Base-by-base conservation (phyloP, 306 rosid genomes). In the Casuarina glauca region DNA sequence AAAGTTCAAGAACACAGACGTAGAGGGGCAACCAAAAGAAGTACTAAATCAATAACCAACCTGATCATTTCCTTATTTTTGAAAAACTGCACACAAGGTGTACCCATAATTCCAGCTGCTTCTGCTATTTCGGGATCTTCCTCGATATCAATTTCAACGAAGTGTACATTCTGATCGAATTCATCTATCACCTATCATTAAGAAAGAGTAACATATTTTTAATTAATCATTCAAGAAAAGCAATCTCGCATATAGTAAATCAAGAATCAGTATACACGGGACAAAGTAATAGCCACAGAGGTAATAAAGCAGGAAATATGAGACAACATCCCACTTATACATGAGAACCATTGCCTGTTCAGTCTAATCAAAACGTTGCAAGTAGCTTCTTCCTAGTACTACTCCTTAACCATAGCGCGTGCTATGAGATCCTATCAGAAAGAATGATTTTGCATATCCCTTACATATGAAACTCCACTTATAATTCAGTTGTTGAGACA, bases 101-200 rank as follows among this genome's bases (percentile, higher is more conserved):
- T 92, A 69, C 98, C 97, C 98, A 92, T 94, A 84, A 94, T 92
- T 69, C 92, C 97, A 46, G 96, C 98, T 79, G 98, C 98, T 86
- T 88, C 98, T 35, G 98, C 97, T 80, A 94, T 72, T 83, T 94
- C 98, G 49, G 82, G 98, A 87, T 94, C 98, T 83, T 94, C 97
- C 87, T 94, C 98, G 11, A 94, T 94, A 81, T 94, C 98, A 82
- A 94, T 94, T 89, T 94, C 98, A 74, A 94, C 93, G 45, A 86
- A 94, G 88, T 94, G 98, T 57, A 94, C 97, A 79, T 84, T 90
- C 71, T 90, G 86, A 84, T 94, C 95, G 67, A 82, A 94, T 77
- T 94, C 97, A 71, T 92, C 98, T 55, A 94, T 88, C 74, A 94
- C 98, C 98, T 94, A 88, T 76, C 76, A 83, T 4, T 48, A 72